phyloP scores from a whole-genome alignment of 2,329 filamentous ascomycete genomes.

The Cercospora beticola region DNA sequence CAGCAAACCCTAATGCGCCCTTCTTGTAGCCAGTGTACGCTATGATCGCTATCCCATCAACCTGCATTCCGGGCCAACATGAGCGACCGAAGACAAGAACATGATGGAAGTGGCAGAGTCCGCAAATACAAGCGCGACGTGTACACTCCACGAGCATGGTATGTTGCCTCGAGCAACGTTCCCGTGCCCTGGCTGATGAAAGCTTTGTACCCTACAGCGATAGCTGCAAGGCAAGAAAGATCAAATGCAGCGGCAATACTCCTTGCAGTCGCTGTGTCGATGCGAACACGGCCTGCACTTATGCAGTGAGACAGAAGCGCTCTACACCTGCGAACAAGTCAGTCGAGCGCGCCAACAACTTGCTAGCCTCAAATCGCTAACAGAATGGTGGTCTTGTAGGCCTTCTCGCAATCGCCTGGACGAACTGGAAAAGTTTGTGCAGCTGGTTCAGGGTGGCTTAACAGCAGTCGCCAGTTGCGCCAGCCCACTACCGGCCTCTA shows the following conservation, averaged over 20 bases:
- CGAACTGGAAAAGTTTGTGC: neutral
- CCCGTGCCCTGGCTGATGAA: neutral
- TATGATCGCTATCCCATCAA: neutral
- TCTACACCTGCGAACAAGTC: neutral
- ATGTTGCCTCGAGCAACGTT: neutral
- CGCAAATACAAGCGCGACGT: neutral
- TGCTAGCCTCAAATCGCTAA: neutral
- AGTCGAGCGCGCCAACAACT: neutral
- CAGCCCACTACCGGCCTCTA: neutral
- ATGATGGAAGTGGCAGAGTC: neutral
- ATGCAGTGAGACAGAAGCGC: neutral
- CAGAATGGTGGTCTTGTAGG: neutral
- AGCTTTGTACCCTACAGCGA: neutral
- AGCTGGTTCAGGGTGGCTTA: neutral
- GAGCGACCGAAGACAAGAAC: neutral
- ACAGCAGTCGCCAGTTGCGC: neutral
- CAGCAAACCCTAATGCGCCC: neutral
- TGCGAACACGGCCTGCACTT: neutral
- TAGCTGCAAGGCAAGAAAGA: neutral
- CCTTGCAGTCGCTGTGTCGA: neutral
- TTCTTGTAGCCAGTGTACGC: neutral
- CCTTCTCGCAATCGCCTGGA: neutral
- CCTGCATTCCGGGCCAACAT: neutral
- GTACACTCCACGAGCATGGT: neutral
- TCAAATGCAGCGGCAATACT: neutral